These are phyloP conservation scores for Leccinum aurantiacum DNA, from an alignment of 768 basidiomycete species.

Conservation along the genomic window DNA sequence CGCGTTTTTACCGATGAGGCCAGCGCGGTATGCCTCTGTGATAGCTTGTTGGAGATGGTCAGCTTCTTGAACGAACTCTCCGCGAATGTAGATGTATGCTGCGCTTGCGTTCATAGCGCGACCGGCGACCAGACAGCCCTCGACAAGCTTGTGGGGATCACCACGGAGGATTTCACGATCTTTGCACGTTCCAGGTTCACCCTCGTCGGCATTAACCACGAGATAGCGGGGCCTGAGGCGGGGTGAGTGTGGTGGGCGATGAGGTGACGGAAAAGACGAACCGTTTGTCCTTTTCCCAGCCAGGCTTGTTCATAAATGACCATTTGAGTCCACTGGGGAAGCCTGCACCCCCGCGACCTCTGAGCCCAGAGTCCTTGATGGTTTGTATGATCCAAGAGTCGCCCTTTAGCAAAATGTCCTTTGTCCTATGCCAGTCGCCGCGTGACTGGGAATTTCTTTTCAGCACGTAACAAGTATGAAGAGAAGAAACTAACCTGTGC, in stretches of 20 bases:
- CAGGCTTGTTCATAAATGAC: slow-evolving; percentile 99
- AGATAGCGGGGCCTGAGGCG: slow-evolving; percentile 83
- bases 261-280: slow-evolving; percentile 29
- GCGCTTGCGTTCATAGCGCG: slow-evolving; percentile 96
- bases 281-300: slow-evolving; percentile 93
- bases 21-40: slow-evolving; percentile 88
- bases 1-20: slow-evolving; percentile 85
- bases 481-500: slow-evolving; percentile 56
- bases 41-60: slow-evolving; percentile 94
- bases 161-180: slow-evolving; percentile 97
- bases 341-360: slow-evolving; percentile 95
- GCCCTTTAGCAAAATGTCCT: slow-evolving; percentile 93
- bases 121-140: slow-evolving; percentile 96
- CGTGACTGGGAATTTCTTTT: slow-evolving; percentile 54
- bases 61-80: slow-evolving; percentile 96
- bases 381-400: slow-evolving; percentile 97
- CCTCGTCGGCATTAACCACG: slow-evolving; percentile 98
- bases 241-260: neutral
- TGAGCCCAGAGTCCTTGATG: slow-evolving; percentile 93
- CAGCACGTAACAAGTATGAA: neutral
- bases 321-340: slow-evolving; percentile 97
- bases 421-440: slow-evolving; percentile 98
- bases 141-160: slow-evolving; percentile 97
- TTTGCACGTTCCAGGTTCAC: slow-evolving; percentile 98
- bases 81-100: slow-evolving; percentile 99